Percentiles rank a stretch among this genome's conserved stretches.
phyloP scores from a whole-genome alignment of 768 basidiomycete genomes.

The Omphalotus guepiniiformis region DNA sequence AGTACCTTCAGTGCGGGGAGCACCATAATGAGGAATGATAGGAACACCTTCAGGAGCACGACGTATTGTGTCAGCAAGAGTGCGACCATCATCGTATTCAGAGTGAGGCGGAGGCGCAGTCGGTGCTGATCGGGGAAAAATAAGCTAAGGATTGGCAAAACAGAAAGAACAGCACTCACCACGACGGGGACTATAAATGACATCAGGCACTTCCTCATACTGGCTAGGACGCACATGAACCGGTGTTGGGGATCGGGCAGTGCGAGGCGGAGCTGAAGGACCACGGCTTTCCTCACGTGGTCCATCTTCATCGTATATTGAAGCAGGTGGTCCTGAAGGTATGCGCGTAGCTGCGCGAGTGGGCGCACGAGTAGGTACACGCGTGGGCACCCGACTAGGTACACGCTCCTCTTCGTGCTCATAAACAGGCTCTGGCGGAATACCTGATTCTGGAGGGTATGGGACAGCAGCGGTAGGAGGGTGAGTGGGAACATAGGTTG shows the following conservation, averaged over 20 bases:
- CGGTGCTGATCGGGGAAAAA: too few species aligned
- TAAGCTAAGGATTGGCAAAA: too few species aligned
- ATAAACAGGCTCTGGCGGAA: too few species aligned
- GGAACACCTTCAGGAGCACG: conserved; percentile 1
- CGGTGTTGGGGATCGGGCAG: not conserved
- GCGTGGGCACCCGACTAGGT: not conserved
- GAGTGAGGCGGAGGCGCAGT: too few species aligned
- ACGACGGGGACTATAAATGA: too few species aligned
- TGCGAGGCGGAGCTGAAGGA: not conserved
- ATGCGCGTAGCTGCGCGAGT: not conserved
- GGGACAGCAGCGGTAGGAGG: not conserved
- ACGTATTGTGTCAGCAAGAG: not conserved
- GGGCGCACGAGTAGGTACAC: not conserved
- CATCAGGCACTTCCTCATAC: not conserved
- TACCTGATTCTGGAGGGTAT: not conserved
- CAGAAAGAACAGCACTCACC: too few species aligned
- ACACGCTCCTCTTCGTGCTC: not conserved
- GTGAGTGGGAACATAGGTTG: not conserved
- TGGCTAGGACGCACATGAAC: conserved; percentile 2
- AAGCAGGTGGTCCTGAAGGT: not conserved
- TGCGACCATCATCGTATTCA: conserved; percentile 2
- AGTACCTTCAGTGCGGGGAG: not conserved
- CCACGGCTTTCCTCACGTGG: not conserved
- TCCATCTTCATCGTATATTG: not conserved
- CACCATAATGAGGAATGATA: not conserved